A percentile compares a stretch with the other conserved stretches of the same genome.
These are phyloP conservation scores for Starmerella potacharoeniae DNA, from an alignment of 805 yeast genomes.

Conservation along the genomic window DNA sequence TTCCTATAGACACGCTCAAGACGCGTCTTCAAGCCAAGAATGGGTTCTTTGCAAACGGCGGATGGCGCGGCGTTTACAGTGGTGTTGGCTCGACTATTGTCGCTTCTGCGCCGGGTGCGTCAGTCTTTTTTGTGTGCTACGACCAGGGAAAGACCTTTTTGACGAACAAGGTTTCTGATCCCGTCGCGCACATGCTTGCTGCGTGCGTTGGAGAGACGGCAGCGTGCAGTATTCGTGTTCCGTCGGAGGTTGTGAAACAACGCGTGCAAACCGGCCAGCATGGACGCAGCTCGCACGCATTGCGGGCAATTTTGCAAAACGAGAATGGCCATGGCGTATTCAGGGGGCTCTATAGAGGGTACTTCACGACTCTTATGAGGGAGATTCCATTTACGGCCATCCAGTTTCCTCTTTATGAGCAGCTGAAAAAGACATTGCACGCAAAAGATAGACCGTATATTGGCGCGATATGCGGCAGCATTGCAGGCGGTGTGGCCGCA, in stretches of 20 bases:
- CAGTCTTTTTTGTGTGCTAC: conserved; percentile 71
- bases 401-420: conserved; percentile 90
- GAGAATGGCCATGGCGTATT: conserved; percentile 66
- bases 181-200: conserved; percentile 65
- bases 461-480: conserved; percentile 83
- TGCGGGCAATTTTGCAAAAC: conserved; percentile 50
- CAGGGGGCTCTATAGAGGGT: conserved; percentile 81
- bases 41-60: conserved; percentile 88
- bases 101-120: conserved; percentile 85
- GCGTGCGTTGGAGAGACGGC: conserved; percentile 87
- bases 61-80: conserved; percentile 78
- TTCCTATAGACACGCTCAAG: conserved; percentile 91
- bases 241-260: conserved; percentile 93
- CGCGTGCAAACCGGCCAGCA: conserved; percentile 68
- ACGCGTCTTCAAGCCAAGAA: conserved; percentile 92
- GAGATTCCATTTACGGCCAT: conserved; percentile 95
- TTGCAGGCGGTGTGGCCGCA: conserved; percentile 92
- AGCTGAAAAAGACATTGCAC: conserved; percentile 50
- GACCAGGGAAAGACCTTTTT: conserved; percentile 34
- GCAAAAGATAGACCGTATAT: conserved; percentile 44
- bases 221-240: conserved; percentile 90
- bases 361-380: conserved; percentile 82
- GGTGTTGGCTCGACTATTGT: conserved; percentile 90
- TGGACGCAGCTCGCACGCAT: conserved; percentile 52
- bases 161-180: conserved; percentile 10